Evolutionary conservation across 2,329 filamentous ascomycete genomes (phyloP).

Genomic region (Beauveria australis): DNA sequence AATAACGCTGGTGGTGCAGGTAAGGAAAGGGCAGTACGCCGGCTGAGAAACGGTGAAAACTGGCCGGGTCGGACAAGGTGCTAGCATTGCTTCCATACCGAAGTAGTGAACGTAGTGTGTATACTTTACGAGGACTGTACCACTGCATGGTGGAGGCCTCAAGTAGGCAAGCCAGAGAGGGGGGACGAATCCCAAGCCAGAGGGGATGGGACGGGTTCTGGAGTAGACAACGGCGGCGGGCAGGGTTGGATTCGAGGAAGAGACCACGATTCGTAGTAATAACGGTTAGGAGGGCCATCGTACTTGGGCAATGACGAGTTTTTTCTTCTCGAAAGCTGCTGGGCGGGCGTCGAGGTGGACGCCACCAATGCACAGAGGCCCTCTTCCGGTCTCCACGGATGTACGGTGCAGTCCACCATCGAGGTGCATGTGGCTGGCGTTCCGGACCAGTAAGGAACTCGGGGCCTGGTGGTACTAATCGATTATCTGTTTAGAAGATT

Average conservation of each 20-base stretch:
- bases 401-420: not conserved
- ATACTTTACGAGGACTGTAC: too few species aligned
- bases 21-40: not conserved
- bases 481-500: not conserved
- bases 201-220: not conserved
- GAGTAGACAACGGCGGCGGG: too few species aligned
- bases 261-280: not conserved
- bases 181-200: not conserved
- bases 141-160: not conserved
- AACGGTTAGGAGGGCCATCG: not conserved
- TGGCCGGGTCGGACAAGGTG: not conserved
- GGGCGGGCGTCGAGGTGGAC: not conserved
- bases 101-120: not conserved
- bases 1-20: not conserved
- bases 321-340: not conserved
- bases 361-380: not conserved
- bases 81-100: not conserved
- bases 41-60: not conserved
- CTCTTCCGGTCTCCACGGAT: not conserved
- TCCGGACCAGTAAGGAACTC: not conserved
- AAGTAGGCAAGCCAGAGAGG: not conserved
- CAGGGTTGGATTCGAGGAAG: not conserved
- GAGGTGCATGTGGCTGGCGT: not conserved
- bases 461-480: not conserved
- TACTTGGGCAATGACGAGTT: not conserved